These are phyloP conservation scores for Psilocybe subaeruginosa DNA, from an alignment of 768 basidiomycete genomes.

Conservation along the genomic window DNA sequence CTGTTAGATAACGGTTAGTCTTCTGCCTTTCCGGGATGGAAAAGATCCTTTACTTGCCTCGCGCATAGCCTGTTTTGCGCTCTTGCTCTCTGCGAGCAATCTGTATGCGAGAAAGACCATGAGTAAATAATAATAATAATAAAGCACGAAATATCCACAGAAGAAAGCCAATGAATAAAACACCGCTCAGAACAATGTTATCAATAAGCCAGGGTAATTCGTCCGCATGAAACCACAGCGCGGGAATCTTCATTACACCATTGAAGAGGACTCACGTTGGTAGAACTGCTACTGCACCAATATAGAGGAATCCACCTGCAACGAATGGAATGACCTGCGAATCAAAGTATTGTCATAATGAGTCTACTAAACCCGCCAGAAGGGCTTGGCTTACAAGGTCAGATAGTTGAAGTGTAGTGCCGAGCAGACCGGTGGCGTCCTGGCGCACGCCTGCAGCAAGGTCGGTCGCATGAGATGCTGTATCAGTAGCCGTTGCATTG, in stretches of 20 bases:
- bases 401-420: conserved; percentile 76
- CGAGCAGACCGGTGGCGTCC: conserved; percentile 75
- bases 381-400: conserved; percentile 68
- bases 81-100: conserved; percentile 85
- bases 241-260: conserved; percentile 3
- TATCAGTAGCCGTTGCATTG: conserved; percentile 62
- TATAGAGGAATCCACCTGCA: conserved; percentile 91
- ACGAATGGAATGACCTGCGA: conserved; percentile 85
- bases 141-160: not conserved
- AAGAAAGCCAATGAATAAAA: not conserved
- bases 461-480: conserved; percentile 47
- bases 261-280: conserved; percentile 70
- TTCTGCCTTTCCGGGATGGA: not conserved
- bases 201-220: not conserved
- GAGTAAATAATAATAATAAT: not conserved
- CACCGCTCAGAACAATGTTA: not conserved
- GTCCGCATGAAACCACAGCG: conserved; percentile 4
- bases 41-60: conserved; percentile 59
- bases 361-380: conserved; percentile 17
- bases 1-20: conserved; percentile 41
- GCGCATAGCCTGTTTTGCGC: conserved; percentile 85
- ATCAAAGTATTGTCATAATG: conserved; percentile 14
- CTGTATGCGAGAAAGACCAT: conserved; percentile 39
- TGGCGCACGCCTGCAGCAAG: conserved; percentile 80
- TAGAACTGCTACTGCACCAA: conserved; percentile 89